These are phyloP conservation scores for Calonectria ilicicola DNA, from an alignment of 2,329 filamentous ascomycete species.

Conservation along the genomic window DNA sequence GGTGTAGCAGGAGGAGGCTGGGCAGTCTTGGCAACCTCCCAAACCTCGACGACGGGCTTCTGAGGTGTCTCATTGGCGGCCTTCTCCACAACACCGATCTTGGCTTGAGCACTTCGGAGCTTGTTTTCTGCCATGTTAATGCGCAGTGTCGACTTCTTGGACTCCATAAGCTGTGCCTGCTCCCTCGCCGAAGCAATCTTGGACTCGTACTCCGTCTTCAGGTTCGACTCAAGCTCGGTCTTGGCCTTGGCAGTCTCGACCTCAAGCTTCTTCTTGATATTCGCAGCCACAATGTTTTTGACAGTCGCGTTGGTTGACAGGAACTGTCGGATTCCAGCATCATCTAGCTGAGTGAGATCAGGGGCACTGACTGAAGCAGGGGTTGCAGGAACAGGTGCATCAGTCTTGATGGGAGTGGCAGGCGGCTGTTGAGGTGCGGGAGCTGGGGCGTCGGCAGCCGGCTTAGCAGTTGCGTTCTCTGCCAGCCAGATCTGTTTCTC, in stretches of 20 bases:
- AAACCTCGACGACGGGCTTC: conserved; percentile 86
- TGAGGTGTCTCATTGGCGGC: conserved; percentile 89
- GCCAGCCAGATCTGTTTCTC: conserved; percentile 73
- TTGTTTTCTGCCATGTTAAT: conserved; percentile 85
- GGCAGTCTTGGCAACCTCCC: conserved; percentile 78
- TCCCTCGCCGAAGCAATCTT: conserved; percentile 67
- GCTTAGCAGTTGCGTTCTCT: conserved; percentile 55
- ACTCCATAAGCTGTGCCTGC: conserved; percentile 77
- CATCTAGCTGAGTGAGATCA: conserved; percentile 63
- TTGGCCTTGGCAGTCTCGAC: conserved; percentile 71
- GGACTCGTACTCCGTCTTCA: conserved; percentile 67
- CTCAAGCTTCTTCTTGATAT: conserved; percentile 78
- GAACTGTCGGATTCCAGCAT: conserved; percentile 68
- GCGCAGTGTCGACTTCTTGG: conserved; percentile 79
- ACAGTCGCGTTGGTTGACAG: conserved; percentile 67
- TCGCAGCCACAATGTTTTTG: conserved; percentile 68
- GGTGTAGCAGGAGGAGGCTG: conserved; percentile 44
- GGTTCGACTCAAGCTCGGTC: conserved; percentile 60
- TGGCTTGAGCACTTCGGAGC: conserved; percentile 72
- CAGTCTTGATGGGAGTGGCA: conserved; percentile 56
- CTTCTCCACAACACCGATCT: conserved; percentile 82
- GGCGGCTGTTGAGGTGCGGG: conserved; percentile 36
- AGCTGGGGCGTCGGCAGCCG: conserved; percentile 36
- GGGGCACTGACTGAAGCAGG: conserved; percentile 46
- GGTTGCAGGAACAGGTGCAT: conserved; percentile 51